Evolutionary conservation across 176 grass and related monocot genomes (phyloP), one percentile per base, ranked within the genome.

Genomic region (Saccharum spontaneum): DNA sequence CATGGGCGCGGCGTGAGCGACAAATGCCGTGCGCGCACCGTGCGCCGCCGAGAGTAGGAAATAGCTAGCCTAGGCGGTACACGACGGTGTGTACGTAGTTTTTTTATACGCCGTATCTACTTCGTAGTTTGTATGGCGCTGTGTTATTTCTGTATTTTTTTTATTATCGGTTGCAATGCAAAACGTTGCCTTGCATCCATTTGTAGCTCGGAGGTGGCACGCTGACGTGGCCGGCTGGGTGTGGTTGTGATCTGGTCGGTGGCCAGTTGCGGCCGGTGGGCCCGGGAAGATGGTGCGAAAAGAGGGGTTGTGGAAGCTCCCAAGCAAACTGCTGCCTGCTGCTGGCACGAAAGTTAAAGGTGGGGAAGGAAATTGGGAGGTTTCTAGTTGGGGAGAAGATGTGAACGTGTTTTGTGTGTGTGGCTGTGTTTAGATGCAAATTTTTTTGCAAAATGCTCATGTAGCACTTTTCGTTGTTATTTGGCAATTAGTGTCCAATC

Each of bases 221-320:
- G 60, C 28, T 22, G 63, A 80, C 67, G 69, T 81, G 77, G 71
- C 5, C 0, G 48, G 24, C 31, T 31, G 63, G 8, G 26, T 77
- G 80, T 64, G 79, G 31, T 83, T 4, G 40, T 7, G n/a, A 13
- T 71, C 31, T 79, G 75, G 75, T 79, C 67, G 67, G 80, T 65
- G 66, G 31, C 37, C 39, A 44, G 61, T 24, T 44, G 69, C 39
- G 69, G 69, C 39, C n/a, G 39, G 69, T 71, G 68, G 69, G 22
- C 10, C 38, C 69, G 7, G 37, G 38, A 71, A 1, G 39, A 24
- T 24, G 20, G 37, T 69, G 67, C 37, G 67, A 11, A 36, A 40
- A 1, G 34, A 34, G 37, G 18, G 34, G 26, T 16, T 49, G 7
- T 49, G 82, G 57, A 66, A 14, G 7, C 20, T 76, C 49, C 41